A percentile compares a stretch with the other conserved stretches of the same genome.
These are phyloP conservation scores for Chaetomium tenue DNA, from an alignment of 495 filamentous ascomycete genomes.

Conservation along the genomic window DNA sequence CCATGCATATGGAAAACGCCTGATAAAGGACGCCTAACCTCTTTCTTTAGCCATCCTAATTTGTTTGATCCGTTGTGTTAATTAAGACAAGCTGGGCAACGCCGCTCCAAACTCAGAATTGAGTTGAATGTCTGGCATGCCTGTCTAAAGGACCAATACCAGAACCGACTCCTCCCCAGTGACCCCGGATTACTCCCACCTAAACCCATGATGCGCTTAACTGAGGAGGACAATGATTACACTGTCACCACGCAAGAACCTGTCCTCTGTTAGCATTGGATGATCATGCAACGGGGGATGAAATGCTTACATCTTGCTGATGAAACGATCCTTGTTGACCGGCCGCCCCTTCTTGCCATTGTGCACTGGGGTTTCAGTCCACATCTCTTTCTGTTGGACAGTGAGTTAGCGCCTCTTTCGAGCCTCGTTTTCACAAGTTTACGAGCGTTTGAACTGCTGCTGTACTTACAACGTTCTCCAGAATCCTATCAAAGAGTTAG, in stretches of 20 bases:
- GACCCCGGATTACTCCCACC: not conserved
- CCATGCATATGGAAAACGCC: slow-evolving; percentile 9
- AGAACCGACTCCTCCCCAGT: not conserved
- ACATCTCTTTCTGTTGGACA: slow-evolving; percentile 79
- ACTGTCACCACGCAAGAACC: slow-evolving; percentile 91
- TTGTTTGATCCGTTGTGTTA: not conserved
- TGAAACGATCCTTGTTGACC: slow-evolving; percentile 97
- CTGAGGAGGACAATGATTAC: slow-evolving; percentile 91
- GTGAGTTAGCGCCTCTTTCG: slow-evolving; percentile 7
- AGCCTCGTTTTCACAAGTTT: no score
- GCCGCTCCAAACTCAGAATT: not conserved
- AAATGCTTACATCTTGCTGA: slow-evolving; percentile 86
- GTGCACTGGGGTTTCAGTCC: slow-evolving; percentile 83
- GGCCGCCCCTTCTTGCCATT: slow-evolving; percentile 81
- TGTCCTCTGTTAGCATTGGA: slow-evolving; percentile 34
- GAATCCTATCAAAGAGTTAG: slow-evolving; percentile 24
- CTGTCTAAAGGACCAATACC: not conserved
- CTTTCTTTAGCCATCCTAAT: slow-evolving; percentile 15
- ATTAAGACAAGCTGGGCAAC: not conserved
- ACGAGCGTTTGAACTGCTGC: not conserved
- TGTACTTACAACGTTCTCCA: slow-evolving; percentile 36
- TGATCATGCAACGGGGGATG: not conserved
- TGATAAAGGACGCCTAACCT: slow-evolving; percentile 15
- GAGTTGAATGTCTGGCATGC: not conserved
- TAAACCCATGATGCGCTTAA: slow-evolving; percentile 38